Percentiles rank a stretch among this genome's conserved stretches.
Conservation (phyloP, 768 basidiomycete species). For the Leucocoprinus leucothites region DNA sequence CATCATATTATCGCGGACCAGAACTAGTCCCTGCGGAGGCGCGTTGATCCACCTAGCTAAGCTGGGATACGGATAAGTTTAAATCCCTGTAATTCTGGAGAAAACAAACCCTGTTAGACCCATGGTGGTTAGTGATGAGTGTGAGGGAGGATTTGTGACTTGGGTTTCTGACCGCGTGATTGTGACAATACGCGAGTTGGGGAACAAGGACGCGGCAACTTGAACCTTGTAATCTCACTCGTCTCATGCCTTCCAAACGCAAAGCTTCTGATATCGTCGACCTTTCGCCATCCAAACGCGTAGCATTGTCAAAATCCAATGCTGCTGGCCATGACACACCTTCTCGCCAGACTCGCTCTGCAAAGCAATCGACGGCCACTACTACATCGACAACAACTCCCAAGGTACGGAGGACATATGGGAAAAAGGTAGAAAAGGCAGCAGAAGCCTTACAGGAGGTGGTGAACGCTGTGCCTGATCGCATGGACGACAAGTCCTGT, state of each 20-base stretch:
- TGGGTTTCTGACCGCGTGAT: neutral
- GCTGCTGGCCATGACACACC: neutral
- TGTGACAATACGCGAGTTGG: constrained; percentile 2
- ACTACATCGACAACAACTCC: neutral
- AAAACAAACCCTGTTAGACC: constrained; percentile 57
- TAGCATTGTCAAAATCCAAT: neutral
- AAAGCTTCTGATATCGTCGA: constrained; percentile 27
- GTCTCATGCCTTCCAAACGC: constrained; percentile 47
- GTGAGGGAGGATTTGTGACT: neutral
- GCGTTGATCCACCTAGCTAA: constrained; percentile 82
- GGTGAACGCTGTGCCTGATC: neutral
- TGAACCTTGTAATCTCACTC: neutral
- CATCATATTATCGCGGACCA: constrained; percentile 65
- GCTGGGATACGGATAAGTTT: constrained; percentile 30
- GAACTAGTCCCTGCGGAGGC: constrained; percentile 66
- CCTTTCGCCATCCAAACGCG: constrained; percentile 30
- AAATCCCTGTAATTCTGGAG: neutral
- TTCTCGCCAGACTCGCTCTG: neutral
- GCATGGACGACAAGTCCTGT: neutral
- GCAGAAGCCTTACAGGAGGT: neutral
- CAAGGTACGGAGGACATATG: constrained; percentile 6
- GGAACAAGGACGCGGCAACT: neutral
- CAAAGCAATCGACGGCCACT: neutral
- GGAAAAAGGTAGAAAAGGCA: neutral
- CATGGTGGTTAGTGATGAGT: constrained; percentile 30